Base-by-base conservation (phyloP, 805 yeast genomes). In the Sungouiella blattae region DNA sequence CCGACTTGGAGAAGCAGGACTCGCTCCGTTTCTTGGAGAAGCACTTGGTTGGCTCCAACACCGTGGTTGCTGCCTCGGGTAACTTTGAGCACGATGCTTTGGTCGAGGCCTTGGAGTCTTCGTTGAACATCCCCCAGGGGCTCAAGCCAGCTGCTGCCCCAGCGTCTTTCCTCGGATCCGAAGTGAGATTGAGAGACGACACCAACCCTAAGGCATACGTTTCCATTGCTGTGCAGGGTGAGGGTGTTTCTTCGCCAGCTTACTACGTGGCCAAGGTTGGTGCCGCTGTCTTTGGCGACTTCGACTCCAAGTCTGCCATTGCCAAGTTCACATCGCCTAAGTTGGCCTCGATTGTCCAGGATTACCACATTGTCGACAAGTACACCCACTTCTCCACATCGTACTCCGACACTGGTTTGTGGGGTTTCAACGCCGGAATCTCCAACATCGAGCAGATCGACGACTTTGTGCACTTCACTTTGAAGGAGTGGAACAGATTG, bases 401-500 rank as follows among this genome's bases (percentile, higher is more conserved):
- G 30, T 83, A 78, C 74, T 73, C 83, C 47, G 87, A 83, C 63
- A 69, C 83, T 39, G 93, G 93, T 58, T 74, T 85, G 61, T 85
- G 89, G 87, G 95, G 95, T 59, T 80, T 81, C 69, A 69, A 75
- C 61, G 71, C 86, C 43, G 78, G 75, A 57, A 72, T 81, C 46
- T 66, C 80, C 40, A 77, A 82, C 64, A 59, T 80, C 47, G 61
- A 46, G 26, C 66, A 68, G 52, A 67, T 85, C 49, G 94, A 85
- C 63, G 95, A 85, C 58, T 74, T 83, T 46, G 72, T 80, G 44
- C 95, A 85, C 65, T 85, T 85, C 69, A 72, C 87, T 40, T 70
- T 84, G 65, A 85, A 83, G 65, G 85, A 84, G 72, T 85, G 94
- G 93, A 84, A 83, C 75, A 79, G 93, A 74, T 74, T 83, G 62